Base-by-base conservation (phyloP, 208 protist genomes). In the Leishmania lainsoni region DNA sequence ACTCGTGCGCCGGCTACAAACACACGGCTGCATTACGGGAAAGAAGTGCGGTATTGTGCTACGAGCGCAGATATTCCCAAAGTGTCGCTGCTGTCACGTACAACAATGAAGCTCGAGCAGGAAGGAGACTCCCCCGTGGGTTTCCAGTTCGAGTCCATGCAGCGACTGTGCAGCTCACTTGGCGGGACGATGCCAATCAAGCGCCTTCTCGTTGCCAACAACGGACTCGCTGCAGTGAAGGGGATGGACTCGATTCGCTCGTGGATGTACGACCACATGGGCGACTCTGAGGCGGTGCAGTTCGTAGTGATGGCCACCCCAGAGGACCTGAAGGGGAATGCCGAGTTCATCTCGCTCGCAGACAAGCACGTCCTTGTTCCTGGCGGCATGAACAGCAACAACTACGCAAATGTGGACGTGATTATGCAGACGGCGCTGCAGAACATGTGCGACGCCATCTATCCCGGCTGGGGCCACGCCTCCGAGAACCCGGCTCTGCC, bases 381-480 rank as follows among this genome's bases (percentile, higher is more conserved):
- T 6, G 99, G 98, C n/a, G 99, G 98, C 22, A 87, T 91, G 10
- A 99, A 99, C 88, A 92, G 91, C 69, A 99, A 99, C 93, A 99
- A 99, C 93, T 99, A 99, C 90, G 98, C 98, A 76, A 99, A 99
- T 90, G 98, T 99, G 16, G 94, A 99, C 73, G 91, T 99, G 51
- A 99, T 99, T 83, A 97, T 99, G 74, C 96, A 99, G 78, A 97
- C 98, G 22, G 98, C 98, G n/a, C 78, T 98, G 79, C 90, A 96
- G 77, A 91, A 87, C 77, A 86, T 83, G n/a, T 95, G 91, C 48
- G 95, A 99, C 79, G 99, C 98, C 49, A 98, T 99, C 54, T 99
- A 99, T 93, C 96, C 99, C 29, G 99, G 99, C 32, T 99, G 99
- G 99, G 99, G 99, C 71, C 99, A 99, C 85, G 99, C 99, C 17